A percentile compares a stretch with the other conserved stretches of the same genome.
Conservation (phyloP, 2,329 filamentous ascomycete genomes). For the Calonectria naviculata region DNA sequence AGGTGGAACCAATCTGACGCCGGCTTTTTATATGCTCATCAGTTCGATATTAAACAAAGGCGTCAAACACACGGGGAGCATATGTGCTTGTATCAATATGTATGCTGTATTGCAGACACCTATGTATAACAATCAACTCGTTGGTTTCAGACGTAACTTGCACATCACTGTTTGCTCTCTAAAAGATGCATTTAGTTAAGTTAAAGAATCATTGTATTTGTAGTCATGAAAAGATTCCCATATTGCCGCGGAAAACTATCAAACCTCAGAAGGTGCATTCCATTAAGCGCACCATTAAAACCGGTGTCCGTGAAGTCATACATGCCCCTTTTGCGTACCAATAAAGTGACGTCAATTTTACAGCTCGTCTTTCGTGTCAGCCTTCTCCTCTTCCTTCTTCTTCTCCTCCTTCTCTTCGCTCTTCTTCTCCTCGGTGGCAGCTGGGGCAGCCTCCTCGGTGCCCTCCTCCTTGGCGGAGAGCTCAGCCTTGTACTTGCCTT, state of each 20-base stretch:
- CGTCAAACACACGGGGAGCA: slow-evolving; percentile 10
- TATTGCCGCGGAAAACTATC: slow-evolving; percentile 41
- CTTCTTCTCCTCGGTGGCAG: slow-evolving; percentile 65
- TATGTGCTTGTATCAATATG: slow-evolving; percentile 26
- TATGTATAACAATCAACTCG: slow-evolving; percentile 21
- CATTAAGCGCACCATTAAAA: slow-evolving; percentile 42
- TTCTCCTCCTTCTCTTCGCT: slow-evolving; percentile 54
- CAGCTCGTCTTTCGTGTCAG: slow-evolving; percentile 78
- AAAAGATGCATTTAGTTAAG: background rate
- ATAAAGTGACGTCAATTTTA: slow-evolving; percentile 59
- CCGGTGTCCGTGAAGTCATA: slow-evolving; percentile 48
- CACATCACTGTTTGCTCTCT: background rate
- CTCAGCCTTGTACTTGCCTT: slow-evolving; percentile 88
- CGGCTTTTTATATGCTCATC: slow-evolving; percentile 10
- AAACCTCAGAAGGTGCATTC: slow-evolving; percentile 38
- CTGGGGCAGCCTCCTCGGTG: slow-evolving; percentile 65
- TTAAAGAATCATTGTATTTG: slow-evolving; percentile 23
- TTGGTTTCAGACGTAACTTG: background rate
- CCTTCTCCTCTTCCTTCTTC: slow-evolving; percentile 56
- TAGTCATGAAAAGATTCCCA: slow-evolving; percentile 38
- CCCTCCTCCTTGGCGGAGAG: slow-evolving; percentile 67
- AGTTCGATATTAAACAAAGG: slow-evolving; percentile 8
- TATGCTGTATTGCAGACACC: slow-evolving; percentile 18
- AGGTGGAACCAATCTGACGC: slow-evolving; percentile 25
- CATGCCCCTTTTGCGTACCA: slow-evolving; percentile 43